Evolutionary conservation across 2,329 filamentous ascomycete species (phyloP).

Genomic region (Xylaria sp.): DNA sequence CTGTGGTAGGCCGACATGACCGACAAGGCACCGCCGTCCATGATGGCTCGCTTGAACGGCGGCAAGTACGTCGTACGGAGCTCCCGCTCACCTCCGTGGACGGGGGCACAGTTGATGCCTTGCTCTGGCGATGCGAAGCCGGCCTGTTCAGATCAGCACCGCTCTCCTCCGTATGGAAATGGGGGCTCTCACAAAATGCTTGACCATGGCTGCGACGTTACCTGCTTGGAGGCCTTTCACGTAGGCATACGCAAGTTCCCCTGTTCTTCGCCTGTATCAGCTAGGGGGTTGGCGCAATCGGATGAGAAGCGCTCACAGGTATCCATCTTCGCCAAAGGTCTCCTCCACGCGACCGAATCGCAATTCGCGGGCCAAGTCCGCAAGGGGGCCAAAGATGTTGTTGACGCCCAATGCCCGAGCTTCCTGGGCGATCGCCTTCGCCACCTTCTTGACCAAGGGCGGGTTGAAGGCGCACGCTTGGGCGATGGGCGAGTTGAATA

Average conservation of each 20-base stretch:
- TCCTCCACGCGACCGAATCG: slow-evolving; percentile 76
- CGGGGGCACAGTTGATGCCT: slow-evolving; percentile 68
- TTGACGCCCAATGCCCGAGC: slow-evolving; percentile 69
- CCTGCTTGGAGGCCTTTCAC: slow-evolving; percentile 62
- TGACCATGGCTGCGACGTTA: slow-evolving; percentile 72
- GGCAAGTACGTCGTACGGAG: slow-evolving; percentile 60
- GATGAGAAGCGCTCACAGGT: slow-evolving; percentile 45
- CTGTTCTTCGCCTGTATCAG: slow-evolving; percentile 44
- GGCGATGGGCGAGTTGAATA: slow-evolving; percentile 77
- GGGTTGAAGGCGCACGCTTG: slow-evolving; percentile 73
- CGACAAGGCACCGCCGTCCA: slow-evolving; percentile 67
- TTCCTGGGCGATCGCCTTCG: slow-evolving; percentile 65
- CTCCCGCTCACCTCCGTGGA: slow-evolving; percentile 56
- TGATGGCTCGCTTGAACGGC: slow-evolving; percentile 69
- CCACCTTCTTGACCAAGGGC: slow-evolving; percentile 67
- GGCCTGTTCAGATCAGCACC: slow-evolving; percentile 38
- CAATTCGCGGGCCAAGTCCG: slow-evolving; percentile 71
- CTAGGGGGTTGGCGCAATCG: neutral
- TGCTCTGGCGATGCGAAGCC: slow-evolving; percentile 71
- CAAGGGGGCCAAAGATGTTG: slow-evolving; percentile 72
- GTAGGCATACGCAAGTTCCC: slow-evolving; percentile 66
- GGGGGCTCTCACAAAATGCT: slow-evolving; percentile 63
- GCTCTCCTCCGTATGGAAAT: neutral
- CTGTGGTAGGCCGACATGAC: slow-evolving; percentile 78
- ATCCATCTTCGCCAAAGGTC: slow-evolving; percentile 70